These are phyloP conservation scores for Torulaspora maleeae DNA, from an alignment of 805 yeast species.

Conservation along the genomic window DNA sequence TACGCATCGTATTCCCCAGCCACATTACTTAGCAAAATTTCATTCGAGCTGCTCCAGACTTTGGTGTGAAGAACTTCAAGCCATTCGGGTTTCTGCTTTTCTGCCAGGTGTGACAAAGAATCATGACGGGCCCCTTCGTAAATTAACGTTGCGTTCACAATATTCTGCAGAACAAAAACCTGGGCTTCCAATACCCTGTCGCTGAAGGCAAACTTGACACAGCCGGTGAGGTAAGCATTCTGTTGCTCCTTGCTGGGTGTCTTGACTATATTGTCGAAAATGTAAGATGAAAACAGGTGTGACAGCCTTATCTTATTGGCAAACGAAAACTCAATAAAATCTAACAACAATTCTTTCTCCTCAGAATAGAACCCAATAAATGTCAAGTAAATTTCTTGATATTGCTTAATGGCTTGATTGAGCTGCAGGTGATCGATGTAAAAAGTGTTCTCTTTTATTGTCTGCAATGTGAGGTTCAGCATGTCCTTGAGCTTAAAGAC, in stretches of 20 bases:
- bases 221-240: constrained; percentile 46
- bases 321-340: constrained; percentile 39
- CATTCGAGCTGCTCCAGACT: constrained; percentile 66
- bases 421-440: constrained; percentile 56
- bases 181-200: constrained; percentile 49
- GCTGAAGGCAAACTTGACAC: constrained; percentile 48
- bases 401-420: constrained; percentile 59
- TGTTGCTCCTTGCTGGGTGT: constrained; percentile 45
- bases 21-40: constrained; percentile 42
- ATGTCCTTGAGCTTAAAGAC: constrained; percentile 29
- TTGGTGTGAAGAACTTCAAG: constrained; percentile 53
- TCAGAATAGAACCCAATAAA: constrained; percentile 35
- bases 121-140: constrained; percentile 53
- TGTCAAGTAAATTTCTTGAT: constrained; percentile 48
- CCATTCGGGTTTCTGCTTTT: constrained; percentile 50
- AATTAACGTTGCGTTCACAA: constrained; percentile 62
- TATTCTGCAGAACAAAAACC: constrained; percentile 54
- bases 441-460: constrained; percentile 26
- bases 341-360: constrained; percentile 38
- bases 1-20: constrained; percentile 70
- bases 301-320: constrained; percentile 27
- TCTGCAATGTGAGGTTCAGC: constrained; percentile 25
- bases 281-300: constrained; percentile 48
- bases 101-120: constrained; percentile 38
- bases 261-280: constrained; percentile 53